A percentile compares a stretch with the other conserved stretches of the same genome.
These are phyloP conservation scores for Vitis cinerea DNA, from an alignment of 164 flowering plant genomes.

Conservation along the genomic window DNA sequence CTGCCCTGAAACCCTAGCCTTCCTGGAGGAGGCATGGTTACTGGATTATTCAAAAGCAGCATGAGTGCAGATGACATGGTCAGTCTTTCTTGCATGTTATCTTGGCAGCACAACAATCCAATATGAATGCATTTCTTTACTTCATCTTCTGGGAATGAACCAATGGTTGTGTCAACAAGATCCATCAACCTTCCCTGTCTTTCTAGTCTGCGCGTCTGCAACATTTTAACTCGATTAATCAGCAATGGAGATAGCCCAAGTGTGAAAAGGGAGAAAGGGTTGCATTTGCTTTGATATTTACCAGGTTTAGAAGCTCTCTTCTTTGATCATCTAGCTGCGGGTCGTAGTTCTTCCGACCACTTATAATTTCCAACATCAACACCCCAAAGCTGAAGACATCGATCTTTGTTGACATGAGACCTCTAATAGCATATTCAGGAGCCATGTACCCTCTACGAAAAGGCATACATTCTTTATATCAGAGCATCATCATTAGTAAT, in stretches of 20 bases:
- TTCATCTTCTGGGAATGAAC: conserved; percentile 12
- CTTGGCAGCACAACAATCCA: too few relatives aligned
- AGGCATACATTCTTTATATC: not conserved
- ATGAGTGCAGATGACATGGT: not conserved
- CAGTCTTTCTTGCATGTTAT: too few relatives aligned
- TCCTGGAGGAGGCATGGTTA: conserved; percentile 8
- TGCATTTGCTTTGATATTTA: not conserved
- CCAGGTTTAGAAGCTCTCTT: conserved; percentile 4
- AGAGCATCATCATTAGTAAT: not conserved
- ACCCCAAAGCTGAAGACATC: conserved; percentile 16
- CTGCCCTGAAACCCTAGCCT: conserved; percentile 2
- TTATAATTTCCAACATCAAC: conserved; percentile 10
- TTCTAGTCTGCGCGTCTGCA: conserved; percentile 8
- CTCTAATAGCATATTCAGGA: conserved; percentile 6
- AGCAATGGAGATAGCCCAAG: too few relatives aligned
- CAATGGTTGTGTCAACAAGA: conserved; percentile 9
- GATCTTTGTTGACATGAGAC: conserved; percentile 1
- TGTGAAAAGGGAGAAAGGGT: not conserved
- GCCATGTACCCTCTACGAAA: conserved; percentile 10
- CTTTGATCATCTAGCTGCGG: conserved; percentile 2
- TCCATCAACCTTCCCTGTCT: conserved; percentile 6
- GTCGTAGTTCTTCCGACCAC: conserved; percentile 12
- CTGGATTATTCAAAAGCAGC: conserved; percentile 1
- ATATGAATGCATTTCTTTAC: too few relatives aligned
- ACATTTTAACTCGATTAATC: not conserved